These are phyloP conservation scores for Lachnellula hyalina DNA, from an alignment of 2,329 filamentous ascomycete species.

Conservation along the genomic window DNA sequence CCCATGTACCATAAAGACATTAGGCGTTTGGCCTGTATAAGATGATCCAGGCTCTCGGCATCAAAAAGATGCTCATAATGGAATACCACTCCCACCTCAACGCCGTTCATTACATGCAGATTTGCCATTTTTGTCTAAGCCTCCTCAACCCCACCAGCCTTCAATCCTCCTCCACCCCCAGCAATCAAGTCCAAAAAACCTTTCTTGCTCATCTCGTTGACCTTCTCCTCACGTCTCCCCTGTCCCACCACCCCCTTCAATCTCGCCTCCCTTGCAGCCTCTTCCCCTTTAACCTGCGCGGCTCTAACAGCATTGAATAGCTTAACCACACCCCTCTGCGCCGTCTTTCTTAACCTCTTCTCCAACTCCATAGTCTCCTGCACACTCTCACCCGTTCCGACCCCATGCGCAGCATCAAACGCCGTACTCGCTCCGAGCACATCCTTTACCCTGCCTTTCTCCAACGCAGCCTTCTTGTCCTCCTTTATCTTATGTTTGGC, in stretches of 20 bases:
- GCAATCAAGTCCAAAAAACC: conserved; percentile 90
- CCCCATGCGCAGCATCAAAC: conserved; percentile 45
- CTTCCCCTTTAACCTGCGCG: conserved; percentile 81
- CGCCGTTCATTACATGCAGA: conserved; percentile 10
- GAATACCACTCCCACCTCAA: conserved; percentile 22
- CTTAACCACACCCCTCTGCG: conserved; percentile 89
- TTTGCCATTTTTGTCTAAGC: conserved; percentile 15
- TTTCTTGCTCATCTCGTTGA: conserved; percentile 95
- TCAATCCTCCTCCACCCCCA: conserved; percentile 53
- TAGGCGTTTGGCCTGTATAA: conserved; percentile 13
- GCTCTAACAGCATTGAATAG: conserved; percentile 93
- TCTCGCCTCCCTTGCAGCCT: conserved; percentile 65
- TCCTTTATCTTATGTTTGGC: conserved; percentile 73
- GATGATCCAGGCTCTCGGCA: background rate
- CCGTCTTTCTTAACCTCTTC: conserved; percentile 76
- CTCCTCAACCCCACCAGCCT: conserved; percentile 48
- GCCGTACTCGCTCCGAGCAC: conserved; percentile 59
- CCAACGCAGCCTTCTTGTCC: conserved; percentile 71
- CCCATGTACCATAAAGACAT: conserved; percentile 21
- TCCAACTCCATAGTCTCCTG: conserved; percentile 63
- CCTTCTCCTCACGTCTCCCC: conserved; percentile 73
- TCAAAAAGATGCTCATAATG: conserved; percentile 1
- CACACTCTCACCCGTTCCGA: conserved; percentile 39
- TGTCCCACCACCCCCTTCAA: conserved; percentile 74
- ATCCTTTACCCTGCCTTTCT: conserved; percentile 85